Evolutionary conservation across 805 yeast genomes (phyloP).

Genomic region (Suhomyces emberorum): DNA sequence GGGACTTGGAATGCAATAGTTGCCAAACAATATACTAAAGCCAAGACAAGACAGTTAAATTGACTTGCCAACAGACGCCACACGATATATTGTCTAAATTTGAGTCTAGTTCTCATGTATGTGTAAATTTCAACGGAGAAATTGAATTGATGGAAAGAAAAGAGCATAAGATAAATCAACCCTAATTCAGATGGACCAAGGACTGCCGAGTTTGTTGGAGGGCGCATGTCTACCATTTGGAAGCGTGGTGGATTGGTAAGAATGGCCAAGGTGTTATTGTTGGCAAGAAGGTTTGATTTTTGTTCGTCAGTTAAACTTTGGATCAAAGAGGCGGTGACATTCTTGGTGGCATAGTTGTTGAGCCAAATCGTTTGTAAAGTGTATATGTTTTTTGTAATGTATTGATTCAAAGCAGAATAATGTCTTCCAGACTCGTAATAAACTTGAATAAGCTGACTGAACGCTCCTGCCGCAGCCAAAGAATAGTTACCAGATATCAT

Average conservation of each 20-base stretch:
- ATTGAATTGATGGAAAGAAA: conserved; percentile 34
- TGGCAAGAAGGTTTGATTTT: conserved; percentile 8
- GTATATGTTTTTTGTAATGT: conserved; percentile 29
- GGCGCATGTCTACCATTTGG: conserved; percentile 19
- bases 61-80: conserved; percentile 31
- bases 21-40: conserved; percentile 28
- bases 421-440: conserved; percentile 29
- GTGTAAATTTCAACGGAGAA: conserved; percentile 26
- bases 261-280: conserved; percentile 16
- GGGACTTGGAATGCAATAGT: conserved; percentile 33
- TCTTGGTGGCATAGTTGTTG: conserved; percentile 15
- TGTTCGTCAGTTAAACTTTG: conserved; percentile 13
- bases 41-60: conserved; percentile 23
- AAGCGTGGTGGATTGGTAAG: conserved; percentile 22
- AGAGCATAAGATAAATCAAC: conserved; percentile 28
- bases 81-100: conserved; percentile 22
- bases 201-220: conserved; percentile 17
- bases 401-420: conserved; percentile 29
- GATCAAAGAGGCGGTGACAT: conserved; percentile 17
- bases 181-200: conserved; percentile 35
- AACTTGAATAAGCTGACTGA: conserved; percentile 16
- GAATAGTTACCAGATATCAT: conserved; percentile 10
- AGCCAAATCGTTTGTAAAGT: conserved; percentile 20
- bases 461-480: conserved; percentile 8
- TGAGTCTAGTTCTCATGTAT: conserved; percentile 18